Conservation (phyloP, 2,329 filamentous ascomycete species). For the Penicillium sumatraense region DNA sequence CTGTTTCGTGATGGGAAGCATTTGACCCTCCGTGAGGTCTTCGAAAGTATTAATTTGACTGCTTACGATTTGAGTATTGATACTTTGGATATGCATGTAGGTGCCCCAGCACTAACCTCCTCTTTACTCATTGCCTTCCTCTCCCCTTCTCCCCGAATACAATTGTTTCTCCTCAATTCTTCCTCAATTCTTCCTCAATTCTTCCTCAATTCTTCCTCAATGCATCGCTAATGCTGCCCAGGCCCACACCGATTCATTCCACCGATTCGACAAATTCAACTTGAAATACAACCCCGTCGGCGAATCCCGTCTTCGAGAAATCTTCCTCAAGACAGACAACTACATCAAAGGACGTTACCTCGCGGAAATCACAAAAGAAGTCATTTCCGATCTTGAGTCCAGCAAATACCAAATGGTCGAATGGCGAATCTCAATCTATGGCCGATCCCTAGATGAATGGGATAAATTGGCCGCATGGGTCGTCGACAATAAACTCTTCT, state of each 20-base stretch:
- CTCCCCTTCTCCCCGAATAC: too few species aligned
- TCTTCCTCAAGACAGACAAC: conserved; percentile 98
- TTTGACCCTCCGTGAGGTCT: conserved; percentile 88
- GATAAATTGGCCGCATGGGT: conserved; percentile 98
- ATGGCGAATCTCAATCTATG: conserved; percentile 98
- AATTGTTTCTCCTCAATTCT: too few species aligned
- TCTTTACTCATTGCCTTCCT: background rate
- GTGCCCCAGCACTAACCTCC: too few species aligned
- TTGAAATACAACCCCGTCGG: conserved; percentile 98
- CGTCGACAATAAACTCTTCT: conserved; percentile 96
- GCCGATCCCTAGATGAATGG: conserved; percentile 91
- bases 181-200: too few species aligned
- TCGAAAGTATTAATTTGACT: conserved; percentile 95
- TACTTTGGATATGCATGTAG: conserved; percentile 96
- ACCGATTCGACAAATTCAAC: conserved; percentile 99
- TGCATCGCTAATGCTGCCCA: background rate
- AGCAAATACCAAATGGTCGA: conserved; percentile 99
- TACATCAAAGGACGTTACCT: conserved; percentile 94
- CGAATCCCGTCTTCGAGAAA: conserved; percentile 93
- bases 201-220: conserved; percentile 9
- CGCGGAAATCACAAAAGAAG: conserved; percentile 96
- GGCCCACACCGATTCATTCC: conserved; percentile 97
- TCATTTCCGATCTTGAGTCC: conserved; percentile 94
- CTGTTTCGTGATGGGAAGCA: conserved; percentile 90
- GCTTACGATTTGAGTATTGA: conserved; percentile 98